A percentile compares a stretch with the other conserved stretches of the same genome.
These are phyloP conservation scores for Xylaria sp. DNA, from an alignment of 2,329 filamentous ascomycete genomes.

Conservation along the genomic window DNA sequence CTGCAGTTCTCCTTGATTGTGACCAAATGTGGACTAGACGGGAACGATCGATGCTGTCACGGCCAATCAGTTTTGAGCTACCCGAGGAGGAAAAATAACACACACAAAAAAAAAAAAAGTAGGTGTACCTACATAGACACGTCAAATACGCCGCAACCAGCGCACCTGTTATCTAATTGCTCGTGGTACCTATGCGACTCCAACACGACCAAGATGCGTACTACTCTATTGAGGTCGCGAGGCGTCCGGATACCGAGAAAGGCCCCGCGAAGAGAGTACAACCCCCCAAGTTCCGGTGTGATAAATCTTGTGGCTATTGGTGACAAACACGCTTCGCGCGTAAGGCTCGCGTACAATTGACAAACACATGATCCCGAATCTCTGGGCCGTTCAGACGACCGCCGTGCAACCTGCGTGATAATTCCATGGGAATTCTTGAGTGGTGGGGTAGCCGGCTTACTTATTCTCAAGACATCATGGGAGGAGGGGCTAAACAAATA, in stretches of 20 bases:
- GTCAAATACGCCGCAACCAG: constrained; percentile 40
- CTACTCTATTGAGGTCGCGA: constrained; percentile 27
- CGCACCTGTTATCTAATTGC: constrained; percentile 41
- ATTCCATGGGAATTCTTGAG: constrained; percentile 7
- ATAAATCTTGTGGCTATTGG: constrained; percentile 23
- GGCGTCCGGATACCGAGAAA: constrained; percentile 33
- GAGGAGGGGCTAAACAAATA: constrained; percentile 19
- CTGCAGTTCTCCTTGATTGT: constrained; percentile 41
- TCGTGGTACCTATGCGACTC: constrained; percentile 40
- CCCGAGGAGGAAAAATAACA: constrained; percentile 16
- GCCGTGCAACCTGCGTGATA: constrained; percentile 28
- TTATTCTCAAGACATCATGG: constrained; percentile 27
- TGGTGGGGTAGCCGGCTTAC: constrained; percentile 35
- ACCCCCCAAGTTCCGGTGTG: constrained; percentile 22
- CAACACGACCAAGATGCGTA: constrained; percentile 36
- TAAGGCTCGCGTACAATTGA: constrained; percentile 20
- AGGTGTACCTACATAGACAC: constrained; percentile 30
- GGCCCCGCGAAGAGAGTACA: constrained; percentile 19
- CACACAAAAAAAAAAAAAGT: constrained; percentile 27
- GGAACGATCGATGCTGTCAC: constrained; percentile 27
- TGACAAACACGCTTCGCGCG: constrained; percentile 17
- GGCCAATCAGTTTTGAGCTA: constrained; percentile 36
- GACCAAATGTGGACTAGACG: constrained; percentile 37
- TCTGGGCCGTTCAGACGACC: constrained; percentile 24
- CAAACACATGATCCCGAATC: constrained; percentile 22